Evolutionary conservation across 139 green algal species (phyloP), one percentile per base, ranked within the genome.

Genomic region (Deuterostichococcus epilithicus): DNA sequence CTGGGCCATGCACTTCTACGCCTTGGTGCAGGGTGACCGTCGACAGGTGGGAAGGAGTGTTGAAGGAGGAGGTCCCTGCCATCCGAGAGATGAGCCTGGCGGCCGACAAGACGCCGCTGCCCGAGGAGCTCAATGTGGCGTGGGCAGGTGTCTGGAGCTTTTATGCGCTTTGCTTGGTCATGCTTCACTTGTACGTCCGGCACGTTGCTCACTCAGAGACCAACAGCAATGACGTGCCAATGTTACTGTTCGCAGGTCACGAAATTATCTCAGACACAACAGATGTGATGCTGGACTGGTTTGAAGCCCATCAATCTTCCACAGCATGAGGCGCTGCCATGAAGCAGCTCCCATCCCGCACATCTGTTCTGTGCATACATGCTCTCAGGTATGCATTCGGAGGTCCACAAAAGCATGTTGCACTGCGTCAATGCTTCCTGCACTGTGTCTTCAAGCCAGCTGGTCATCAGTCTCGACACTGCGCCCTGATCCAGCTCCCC

Each of bases 61-160:
- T 65, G 67, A 15, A 47, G 32, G 78, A 73, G 0, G 10, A 32
- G 18, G 5, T 73, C 18, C 39, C 59, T 1, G 70, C 36, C 33
- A 38, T 63, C 28, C 58, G 28, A 6, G 28, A 37, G n/a, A 28
- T 79, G 38, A 73, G 59, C 52, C 68, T 80, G 59, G n/a, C 30
- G 32, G 30, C 73, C 1, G 79, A 84, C 15, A 58, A 68, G 6
- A 66, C 70, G 37, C 18, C 66, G 1, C 32, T 86, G 20, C 18
- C 35, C 3, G 80, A 88, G 80, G 72, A 79, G 68, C 77, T 88
- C n/a, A 88, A 88, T 44, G 32, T 84, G 42, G 80, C 82, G 26
- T 88, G 47, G 42, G 84, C 84, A 4, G 52, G 52, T 28, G 52
- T 63, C 18, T 63, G 52, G 13, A 63, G 42, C 42, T 52, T 52